Evolutionary conservation across 345 rosid genomes (phyloP).

Genomic region (Erodium maritimum): DNA sequence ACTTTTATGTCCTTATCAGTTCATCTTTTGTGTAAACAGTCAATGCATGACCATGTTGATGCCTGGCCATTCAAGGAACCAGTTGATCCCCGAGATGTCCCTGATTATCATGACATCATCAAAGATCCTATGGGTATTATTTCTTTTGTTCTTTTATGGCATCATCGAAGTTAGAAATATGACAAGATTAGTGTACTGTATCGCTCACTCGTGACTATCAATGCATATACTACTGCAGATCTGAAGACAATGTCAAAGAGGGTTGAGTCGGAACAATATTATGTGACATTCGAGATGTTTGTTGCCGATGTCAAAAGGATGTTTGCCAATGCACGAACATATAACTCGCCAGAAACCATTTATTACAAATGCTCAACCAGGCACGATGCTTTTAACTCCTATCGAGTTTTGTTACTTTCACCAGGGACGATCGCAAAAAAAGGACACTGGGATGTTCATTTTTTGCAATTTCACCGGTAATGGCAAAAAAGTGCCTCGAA

Average conservation of each 20-base stretch:
- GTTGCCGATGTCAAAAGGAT: conserved; percentile 87
- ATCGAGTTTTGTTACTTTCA: too few relatives aligned
- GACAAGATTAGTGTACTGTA: too few relatives aligned
- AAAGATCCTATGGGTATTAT: conserved; percentile 93
- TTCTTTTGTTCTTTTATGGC: too few relatives aligned
- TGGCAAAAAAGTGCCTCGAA: too few relatives aligned
- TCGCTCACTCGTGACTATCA: too few relatives aligned
- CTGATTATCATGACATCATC: conserved; percentile 94
- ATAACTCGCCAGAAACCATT: conserved; percentile 88
- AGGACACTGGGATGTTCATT: too few relatives aligned
- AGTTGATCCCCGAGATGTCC: conserved; percentile 87
- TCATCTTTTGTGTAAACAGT: conserved; percentile 29
- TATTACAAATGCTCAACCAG: conserved; percentile 83
- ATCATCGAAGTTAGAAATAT: too few relatives aligned
- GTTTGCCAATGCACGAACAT: conserved; percentile 81
- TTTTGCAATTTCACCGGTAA: too few relatives aligned
- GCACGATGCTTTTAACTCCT: conserved; percentile 17
- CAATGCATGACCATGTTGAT: conserved; percentile 91
- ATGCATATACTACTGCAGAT: conserved; percentile 35
- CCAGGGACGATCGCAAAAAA: too few relatives aligned
- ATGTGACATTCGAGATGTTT: conserved; percentile 93
- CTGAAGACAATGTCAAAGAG: conserved; percentile 82
- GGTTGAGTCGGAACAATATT: conserved; percentile 91
- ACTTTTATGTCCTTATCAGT: background rate
- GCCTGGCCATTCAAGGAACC: conserved; percentile 99